Evolutionary conservation across 495 filamentous ascomycete genomes (phyloP), one percentile per base, ranked within the genome.

Genomic region (Thermothielavioides terrestris): DNA sequence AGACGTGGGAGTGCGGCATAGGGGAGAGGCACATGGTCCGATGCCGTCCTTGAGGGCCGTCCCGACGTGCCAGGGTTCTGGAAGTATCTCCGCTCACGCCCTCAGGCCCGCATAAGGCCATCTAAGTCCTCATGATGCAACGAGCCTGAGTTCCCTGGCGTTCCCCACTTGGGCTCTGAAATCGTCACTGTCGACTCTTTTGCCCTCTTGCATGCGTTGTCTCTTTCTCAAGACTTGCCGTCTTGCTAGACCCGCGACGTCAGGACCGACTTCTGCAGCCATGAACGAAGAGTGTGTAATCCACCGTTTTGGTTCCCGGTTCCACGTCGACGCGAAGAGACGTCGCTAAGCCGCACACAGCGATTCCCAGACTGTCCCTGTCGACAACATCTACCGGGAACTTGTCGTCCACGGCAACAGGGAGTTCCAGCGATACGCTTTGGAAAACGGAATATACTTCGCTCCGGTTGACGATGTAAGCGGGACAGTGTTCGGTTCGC

Each of bases 401-500:
- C 81, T 80, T 7, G 67, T 88, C 27, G 69, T 70, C n/a, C 68
- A 85, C 55, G 74, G 85, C 57, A 79, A 80, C 59, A 76, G 87
- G 58, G 73, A 76, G 21, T 92, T 80, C 66, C 87, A 92, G 57
- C 78, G 77, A 58, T 83, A 80, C 67, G 79, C 87, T 23, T 67
- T 96, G 47, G 79, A 86, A 28, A 76, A 86, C 50, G 71, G 70
- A 30, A 79, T 83, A 54, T 90, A 88, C 57, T 85, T 88, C 55
- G 80, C 82, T 27, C 91, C 91, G 2, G 73, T 92, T 18, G 91
- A 97, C 67, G 84, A 91, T 71, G 91, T 94, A 75, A 64, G 71
- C 61, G 25, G 45, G 26, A 30, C 46, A 36, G 40, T 31, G 52
- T 52, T 39, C 17, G 46, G 50, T 47, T 36, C 26, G 25, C 20